Conservation (phyloP, 1,284 basidiomycete species). For the Malassezia psittaci region DNA sequence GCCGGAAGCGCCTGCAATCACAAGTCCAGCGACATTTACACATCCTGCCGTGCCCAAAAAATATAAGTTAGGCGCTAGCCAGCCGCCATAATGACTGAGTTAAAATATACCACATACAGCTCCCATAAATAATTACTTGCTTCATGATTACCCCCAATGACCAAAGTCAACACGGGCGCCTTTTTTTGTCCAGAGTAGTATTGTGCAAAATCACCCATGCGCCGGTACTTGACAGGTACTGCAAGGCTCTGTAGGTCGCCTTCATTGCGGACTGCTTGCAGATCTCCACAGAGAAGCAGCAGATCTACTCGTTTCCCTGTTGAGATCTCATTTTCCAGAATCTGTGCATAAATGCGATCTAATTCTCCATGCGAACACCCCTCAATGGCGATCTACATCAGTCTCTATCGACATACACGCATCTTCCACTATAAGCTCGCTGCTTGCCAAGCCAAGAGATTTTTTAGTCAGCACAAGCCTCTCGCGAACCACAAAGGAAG, state of each 20-base stretch:
- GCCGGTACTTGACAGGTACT: constrained; percentile 77
- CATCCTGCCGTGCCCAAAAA: constrained; percentile 87
- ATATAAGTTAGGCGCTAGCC: constrained; percentile 91
- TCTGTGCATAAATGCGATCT: constrained; percentile 65
- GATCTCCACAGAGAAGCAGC: constrained; percentile 79
- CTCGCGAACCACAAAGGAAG: constrained; percentile 3
- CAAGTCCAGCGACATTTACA: constrained; percentile 65
- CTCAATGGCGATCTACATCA: constrained; percentile 68
- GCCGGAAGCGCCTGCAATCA: constrained; percentile 80
- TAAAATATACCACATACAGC: constrained; percentile 55
- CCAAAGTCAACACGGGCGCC: constrained; percentile 79
- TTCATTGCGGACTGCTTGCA: constrained; percentile 73
- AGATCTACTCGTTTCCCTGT: constrained; percentile 66
- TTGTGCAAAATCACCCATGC: constrained; percentile 60
- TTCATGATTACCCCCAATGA: constrained; percentile 97
- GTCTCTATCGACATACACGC: not conserved
- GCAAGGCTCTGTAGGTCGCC: constrained; percentile 81
- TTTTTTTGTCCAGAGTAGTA: constrained; percentile 74
- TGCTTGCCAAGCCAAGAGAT: not conserved
- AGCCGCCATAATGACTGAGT: constrained; percentile 43
- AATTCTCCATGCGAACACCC: constrained; percentile 76
- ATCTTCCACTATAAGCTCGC: not conserved
- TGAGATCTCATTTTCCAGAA: constrained; percentile 57
- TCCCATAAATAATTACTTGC: constrained; percentile 96
- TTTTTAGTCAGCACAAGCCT: not conserved